Conservation (phyloP, 1,139 yeast species). For the Pneumocystis carinii region DNA sequence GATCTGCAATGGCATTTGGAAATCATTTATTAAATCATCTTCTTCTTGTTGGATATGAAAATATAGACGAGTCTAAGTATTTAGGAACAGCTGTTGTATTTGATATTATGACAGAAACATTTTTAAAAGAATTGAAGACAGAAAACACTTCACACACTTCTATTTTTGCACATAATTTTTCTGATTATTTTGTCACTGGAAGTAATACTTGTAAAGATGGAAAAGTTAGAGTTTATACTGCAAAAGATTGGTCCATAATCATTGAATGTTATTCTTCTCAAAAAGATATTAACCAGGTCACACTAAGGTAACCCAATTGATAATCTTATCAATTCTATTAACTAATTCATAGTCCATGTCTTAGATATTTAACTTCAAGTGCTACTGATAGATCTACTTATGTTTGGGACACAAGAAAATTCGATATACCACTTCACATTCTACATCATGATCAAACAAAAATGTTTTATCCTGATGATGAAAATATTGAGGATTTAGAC, state of each 20-base stretch:
- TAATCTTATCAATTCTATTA: not conserved
- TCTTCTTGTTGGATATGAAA: slow-evolving; percentile 6
- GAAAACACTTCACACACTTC: slow-evolving; percentile 3
- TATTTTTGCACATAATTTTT: slow-evolving; percentile 1
- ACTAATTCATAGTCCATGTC: slow-evolving; percentile 1
- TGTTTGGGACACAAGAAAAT: slow-evolving; percentile 5
- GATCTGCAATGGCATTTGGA: slow-evolving; percentile 5
- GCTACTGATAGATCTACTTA: slow-evolving; percentile 6
- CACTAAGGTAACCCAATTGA: not conserved
- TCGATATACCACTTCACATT: slow-evolving; percentile 2
- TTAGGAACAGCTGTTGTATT: slow-evolving; percentile 3
- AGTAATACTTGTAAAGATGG: slow-evolving; percentile 3
- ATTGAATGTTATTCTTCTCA: slow-evolving; percentile 5
- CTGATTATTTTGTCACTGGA: slow-evolving; percentile 2
- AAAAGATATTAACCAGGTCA: slow-evolving; percentile 5
- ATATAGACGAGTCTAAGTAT: not conserved
- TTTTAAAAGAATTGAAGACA: slow-evolving; percentile 1
- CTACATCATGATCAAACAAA: slow-evolving; percentile 6
- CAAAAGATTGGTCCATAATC: not conserved
- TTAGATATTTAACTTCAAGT: slow-evolving; percentile 6
- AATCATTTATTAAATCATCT: not conserved
- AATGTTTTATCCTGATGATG: slow-evolving; percentile 4
- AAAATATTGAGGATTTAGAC: slow-evolving; percentile 5
- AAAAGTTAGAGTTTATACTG: slow-evolving; percentile 1
- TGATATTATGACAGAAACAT: slow-evolving; percentile 1